Percentiles rank a stretch among this genome's conserved stretches.
Evolutionary conservation across 2,329 filamentous ascomycete genomes (phyloP).

Genomic region (Trichophyton benhamiae): DNA sequence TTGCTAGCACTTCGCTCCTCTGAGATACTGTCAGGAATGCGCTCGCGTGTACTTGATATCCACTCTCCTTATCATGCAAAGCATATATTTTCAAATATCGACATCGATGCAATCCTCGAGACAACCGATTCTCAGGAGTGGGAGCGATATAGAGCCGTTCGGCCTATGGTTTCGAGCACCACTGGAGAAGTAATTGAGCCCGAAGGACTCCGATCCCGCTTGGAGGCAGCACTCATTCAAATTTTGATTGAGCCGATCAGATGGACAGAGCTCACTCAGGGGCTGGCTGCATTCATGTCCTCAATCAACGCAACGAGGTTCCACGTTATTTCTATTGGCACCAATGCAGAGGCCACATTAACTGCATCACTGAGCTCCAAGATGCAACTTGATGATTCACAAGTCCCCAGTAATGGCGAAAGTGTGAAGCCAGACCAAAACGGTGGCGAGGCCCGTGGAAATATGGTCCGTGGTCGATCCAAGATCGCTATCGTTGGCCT

Average conservation of each 20-base stretch:
- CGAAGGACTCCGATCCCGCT: not conserved
- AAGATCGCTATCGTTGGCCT: conserved; percentile 6
- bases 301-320: not conserved
- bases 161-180: not conserved
- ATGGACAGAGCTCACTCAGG: not conserved
- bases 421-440: not conserved
- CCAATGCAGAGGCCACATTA: not conserved
- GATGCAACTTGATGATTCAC: not conserved
- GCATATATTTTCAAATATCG: not conserved
- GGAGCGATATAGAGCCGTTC: not conserved
- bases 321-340: not conserved
- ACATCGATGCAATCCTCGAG: not conserved
- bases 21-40: not conserved
- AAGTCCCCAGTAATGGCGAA: not conserved
- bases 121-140: not conserved
- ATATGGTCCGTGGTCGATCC: not conserved
- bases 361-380: not conserved
- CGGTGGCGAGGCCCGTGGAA: not conserved
- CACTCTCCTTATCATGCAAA: not conserved
- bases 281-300: not conserved
- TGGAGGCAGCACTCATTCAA: not conserved
- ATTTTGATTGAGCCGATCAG: not conserved
- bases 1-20: not conserved
- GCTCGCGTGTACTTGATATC: not conserved
- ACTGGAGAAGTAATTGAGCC: not conserved